phyloP scores from a whole-genome alignment of 208 protist genomes.

The Leishmania gerbilli region DNA sequence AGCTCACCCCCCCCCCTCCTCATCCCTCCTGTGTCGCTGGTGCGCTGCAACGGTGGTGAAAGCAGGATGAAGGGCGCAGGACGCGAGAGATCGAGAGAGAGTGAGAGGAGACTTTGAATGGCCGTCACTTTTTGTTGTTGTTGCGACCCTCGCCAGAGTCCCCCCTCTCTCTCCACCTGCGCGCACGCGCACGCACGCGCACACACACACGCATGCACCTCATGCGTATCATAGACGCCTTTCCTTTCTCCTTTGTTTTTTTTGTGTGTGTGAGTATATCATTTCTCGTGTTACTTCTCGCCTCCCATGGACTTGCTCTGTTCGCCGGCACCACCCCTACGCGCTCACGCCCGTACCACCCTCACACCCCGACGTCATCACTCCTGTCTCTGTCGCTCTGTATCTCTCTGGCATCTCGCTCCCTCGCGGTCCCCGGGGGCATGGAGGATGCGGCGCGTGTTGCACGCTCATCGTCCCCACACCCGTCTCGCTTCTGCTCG shows the following conservation, averaged over 20 bases:
- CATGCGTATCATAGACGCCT: neutral
- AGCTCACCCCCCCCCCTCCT: neutral
- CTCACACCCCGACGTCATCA: no score
- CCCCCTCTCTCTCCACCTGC: neutral
- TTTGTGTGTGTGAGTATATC: neutral
- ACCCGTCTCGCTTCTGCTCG: neutral
- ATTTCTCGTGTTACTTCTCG: neutral
- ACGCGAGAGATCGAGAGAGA: neutral
- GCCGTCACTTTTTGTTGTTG: neutral
- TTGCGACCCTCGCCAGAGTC: no score
- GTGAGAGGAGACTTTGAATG: neutral
- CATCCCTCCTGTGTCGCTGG: neutral
- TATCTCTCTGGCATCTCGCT: no score
- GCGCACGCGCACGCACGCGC: neutral
- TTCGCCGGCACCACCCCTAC: no score
- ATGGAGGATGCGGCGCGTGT: no score
- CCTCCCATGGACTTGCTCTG: neutral
- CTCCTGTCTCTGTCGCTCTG: no score
- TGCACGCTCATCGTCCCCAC: no score
- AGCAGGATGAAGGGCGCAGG: neutral
- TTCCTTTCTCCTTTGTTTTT: neutral
- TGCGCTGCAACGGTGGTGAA: neutral
- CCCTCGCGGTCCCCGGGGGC: no score
- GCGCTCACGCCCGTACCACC: no score
- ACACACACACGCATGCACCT: neutral